Conservation (phyloP, 2,329 filamentous ascomycete genomes). For the Colletotrichum falcatum region DNA sequence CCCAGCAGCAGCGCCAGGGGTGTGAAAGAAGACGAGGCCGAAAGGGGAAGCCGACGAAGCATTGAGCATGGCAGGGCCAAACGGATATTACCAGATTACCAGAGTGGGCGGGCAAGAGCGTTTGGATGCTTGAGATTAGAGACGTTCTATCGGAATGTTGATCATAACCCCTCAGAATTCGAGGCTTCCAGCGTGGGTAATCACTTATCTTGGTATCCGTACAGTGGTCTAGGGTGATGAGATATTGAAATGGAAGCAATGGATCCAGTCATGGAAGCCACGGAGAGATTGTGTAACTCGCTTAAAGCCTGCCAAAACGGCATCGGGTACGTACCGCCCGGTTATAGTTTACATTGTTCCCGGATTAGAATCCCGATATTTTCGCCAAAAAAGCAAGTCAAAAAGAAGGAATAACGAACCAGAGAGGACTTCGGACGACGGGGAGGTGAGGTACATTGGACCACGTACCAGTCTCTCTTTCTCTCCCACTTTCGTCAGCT, state of each 20-base stretch:
- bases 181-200: not conserved
- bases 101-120: not conserved
- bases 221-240: too few relatives aligned
- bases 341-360: not conserved
- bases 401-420: not conserved
- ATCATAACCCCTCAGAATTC: not conserved
- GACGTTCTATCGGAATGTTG: slow-evolving; percentile 1
- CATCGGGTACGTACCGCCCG: not conserved
- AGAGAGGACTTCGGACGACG: not conserved
- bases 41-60: slow-evolving; percentile 23
- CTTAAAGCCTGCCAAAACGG: slow-evolving; percentile 1
- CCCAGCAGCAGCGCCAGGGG: not conserved
- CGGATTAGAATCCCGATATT: not conserved
- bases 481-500: too few relatives aligned
- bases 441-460: not conserved
- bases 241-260: slow-evolving; percentile 27
- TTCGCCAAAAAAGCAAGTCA: not conserved
- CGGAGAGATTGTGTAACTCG: slow-evolving; percentile 24
- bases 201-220: too few relatives aligned
- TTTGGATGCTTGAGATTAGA: not conserved
- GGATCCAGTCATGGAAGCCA: slow-evolving; percentile 18
- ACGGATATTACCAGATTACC: slow-evolving; percentile 4
- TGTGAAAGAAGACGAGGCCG: slow-evolving; percentile 1
- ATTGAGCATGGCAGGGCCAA: not conserved
- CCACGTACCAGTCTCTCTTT: not conserved